phyloP scores from a whole-genome alignment of 768 basidiomycete genomes.

The Termitomyces sp. region DNA sequence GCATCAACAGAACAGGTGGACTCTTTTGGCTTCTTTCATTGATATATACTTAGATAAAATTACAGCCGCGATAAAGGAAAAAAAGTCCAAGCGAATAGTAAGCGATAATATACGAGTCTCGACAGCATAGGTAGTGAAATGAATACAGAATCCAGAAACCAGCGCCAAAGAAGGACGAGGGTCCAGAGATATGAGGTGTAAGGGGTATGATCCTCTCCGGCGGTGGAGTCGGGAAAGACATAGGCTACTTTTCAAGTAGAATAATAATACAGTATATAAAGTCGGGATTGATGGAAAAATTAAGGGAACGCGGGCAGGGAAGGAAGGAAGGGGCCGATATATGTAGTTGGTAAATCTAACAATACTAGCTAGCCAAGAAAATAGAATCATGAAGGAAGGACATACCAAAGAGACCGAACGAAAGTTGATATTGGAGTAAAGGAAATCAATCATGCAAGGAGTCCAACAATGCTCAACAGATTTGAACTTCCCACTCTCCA shows the following conservation, averaged over 20 bases:
- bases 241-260: constrained; percentile 19
- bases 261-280: constrained; percentile 15
- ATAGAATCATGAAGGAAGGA: constrained; percentile 10
- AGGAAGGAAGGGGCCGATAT: neutral
- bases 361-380: constrained; percentile 9
- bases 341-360: constrained; percentile 14
- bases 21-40: neutral
- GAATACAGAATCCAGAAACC: constrained; percentile 11
- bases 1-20: neutral
- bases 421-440: constrained; percentile 5
- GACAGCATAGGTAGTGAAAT: constrained; percentile 9
- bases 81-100: constrained; percentile 8
- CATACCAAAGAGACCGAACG: constrained; percentile 3
- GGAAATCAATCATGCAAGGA: neutral
- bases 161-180: neutral
- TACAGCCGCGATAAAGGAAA: neutral
- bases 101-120: constrained; percentile 8
- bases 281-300: constrained; percentile 3
- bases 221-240: constrained; percentile 5
- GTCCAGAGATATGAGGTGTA: constrained; percentile 4
- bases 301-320: constrained; percentile 3
- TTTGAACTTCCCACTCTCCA: constrained; percentile 76
- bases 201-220: constrained; percentile 5
- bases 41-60: constrained; percentile 3
- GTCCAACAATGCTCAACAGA: constrained; percentile 39